Percentiles rank a stretch among this genome's conserved stretches.
Conservation (phyloP, 108 stramenopile genomes). For the Stephanodiscus triporus region DNA sequence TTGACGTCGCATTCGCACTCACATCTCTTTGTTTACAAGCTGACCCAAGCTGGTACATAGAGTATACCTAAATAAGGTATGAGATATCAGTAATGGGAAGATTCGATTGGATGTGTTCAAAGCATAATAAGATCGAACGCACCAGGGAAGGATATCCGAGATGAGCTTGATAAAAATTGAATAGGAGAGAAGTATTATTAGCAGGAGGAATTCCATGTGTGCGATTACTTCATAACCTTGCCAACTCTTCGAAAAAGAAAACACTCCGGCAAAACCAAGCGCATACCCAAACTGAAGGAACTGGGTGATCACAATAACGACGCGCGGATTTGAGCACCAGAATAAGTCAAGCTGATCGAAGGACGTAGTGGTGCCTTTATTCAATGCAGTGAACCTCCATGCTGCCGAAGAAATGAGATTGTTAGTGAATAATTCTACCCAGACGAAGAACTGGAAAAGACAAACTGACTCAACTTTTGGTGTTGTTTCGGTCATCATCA, state of each 20-base stretch:
- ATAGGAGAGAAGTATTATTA: conserved; percentile 54
- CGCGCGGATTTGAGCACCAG: conserved; percentile 70
- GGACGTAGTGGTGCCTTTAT: conserved; percentile 15
- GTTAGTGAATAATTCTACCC: no score
- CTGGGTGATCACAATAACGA: conserved; percentile 73
- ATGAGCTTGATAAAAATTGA: conserved; percentile 60
- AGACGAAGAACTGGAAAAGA: no score
- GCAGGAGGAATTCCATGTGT: conserved; percentile 4
- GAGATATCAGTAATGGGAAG: neutral
- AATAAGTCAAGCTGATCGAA: conserved; percentile 68
- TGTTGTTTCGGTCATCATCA: no score
- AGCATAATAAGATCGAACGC: neutral
- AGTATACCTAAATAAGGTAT: conserved; percentile 56
- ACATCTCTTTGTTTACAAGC: conserved; percentile 63
- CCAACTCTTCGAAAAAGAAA: conserved; percentile 58
- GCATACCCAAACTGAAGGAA: conserved; percentile 88
- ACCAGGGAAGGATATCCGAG: conserved; percentile 67
- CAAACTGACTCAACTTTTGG: no score
- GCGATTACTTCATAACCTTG: neutral
- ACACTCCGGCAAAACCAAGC: conserved; percentile 62
- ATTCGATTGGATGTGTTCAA: neutral
- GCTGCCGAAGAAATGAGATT: no score
- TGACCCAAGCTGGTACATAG: conserved; percentile 86
- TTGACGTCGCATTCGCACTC: neutral
- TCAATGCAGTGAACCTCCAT: conserved; percentile 13